Percentiles rank a stretch among this genome's conserved stretches.
Evolutionary conservation across 768 basidiomycete genomes (phyloP).

Genomic region (Kwoniella sp.): DNA sequence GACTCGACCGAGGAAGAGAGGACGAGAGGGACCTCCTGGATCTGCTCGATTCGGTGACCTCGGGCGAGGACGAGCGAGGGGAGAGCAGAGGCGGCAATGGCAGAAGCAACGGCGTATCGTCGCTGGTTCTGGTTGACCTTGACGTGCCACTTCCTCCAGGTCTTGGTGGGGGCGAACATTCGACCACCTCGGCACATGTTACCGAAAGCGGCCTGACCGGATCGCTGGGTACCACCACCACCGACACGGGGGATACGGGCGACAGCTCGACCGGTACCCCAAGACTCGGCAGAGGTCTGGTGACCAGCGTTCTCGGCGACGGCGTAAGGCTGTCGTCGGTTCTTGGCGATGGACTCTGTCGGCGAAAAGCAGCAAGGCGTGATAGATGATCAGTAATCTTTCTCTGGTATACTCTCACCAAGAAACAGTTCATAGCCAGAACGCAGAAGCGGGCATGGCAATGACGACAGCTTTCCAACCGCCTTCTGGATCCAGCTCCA

Average conservation of each 20-base stretch:
- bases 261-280: slow-evolving; percentile 99
- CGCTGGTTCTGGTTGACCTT: slow-evolving; percentile 99
- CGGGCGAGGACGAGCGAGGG: slow-evolving; percentile 98
- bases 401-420: background rate
- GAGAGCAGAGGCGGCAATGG: slow-evolving; percentile 94
- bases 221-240: slow-evolving; percentile 97
- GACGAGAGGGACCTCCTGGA: slow-evolving; percentile 95
- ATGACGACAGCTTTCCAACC: background rate
- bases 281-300: slow-evolving; percentile 98
- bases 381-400: background rate
- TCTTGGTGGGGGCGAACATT: slow-evolving; percentile 99
- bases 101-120: slow-evolving; percentile 95
- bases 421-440: background rate
- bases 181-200: slow-evolving; percentile 99
- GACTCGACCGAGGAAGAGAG: slow-evolving; percentile 76
- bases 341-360: slow-evolving; percentile 94
- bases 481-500: too few species aligned
- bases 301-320: slow-evolving; percentile 98
- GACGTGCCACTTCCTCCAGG: slow-evolving; percentile 99
- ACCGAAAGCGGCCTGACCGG: slow-evolving; percentile 99
- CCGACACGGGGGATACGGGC: slow-evolving; percentile 99
- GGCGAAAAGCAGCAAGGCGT: background rate
- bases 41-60: slow-evolving; percentile 96
- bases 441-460: background rate
- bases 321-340: slow-evolving; percentile 94